Base-by-base conservation (phyloP, 352 stramenopile genomes). In the Pythium rishiriense region DNA sequence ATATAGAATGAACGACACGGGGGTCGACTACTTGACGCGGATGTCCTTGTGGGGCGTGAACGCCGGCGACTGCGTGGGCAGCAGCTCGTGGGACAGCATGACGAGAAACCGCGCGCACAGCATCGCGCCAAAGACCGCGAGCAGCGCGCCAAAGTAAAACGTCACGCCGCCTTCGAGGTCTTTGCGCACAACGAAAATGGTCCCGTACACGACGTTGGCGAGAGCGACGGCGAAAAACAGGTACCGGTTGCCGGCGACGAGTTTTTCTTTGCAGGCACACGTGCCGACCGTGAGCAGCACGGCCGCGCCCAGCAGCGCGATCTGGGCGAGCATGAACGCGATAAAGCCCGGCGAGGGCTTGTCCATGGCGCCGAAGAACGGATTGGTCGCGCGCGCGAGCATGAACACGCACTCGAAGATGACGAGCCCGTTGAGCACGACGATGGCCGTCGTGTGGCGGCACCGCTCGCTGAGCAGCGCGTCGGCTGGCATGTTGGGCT, bases 271-370 rank as follows among this genome's bases (percentile, higher is more conserved):
- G 37, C 62, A 62, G 10, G 61, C 64, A 29, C 71, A 78, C 9
- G 64, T 70, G 57, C 67, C 71, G 64, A 70, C 50, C 31, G 58
- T 56, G 42, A 70, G 43, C 25, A 78, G 39, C 25, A 73, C 50
- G 41, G 48, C 62, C 25, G 45, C 68, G 48, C 59, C 68, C 4
- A 78, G 67, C 41, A 75, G 62, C 25, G 46, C 42, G 47, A 75
- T 70, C 49, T 78, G 71, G 17, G 73, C 39, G n/a, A 73, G 42
- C 68, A 75, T 78, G 64, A 78, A 78, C 7, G 42, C 41, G 56
- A 78, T 70, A 60, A 75, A 75, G 11, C 37, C 54, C 0, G 64
- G 42, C 25, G 71, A 66, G 4, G 71, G 71, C 26, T 65, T 53
- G 28, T 68, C 58, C 68, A 70, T 70, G 48, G 46, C 58, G 47